Conservation (phyloP, 2,329 filamentous ascomycete species). For the Phaeomoniella chlamydospora region DNA sequence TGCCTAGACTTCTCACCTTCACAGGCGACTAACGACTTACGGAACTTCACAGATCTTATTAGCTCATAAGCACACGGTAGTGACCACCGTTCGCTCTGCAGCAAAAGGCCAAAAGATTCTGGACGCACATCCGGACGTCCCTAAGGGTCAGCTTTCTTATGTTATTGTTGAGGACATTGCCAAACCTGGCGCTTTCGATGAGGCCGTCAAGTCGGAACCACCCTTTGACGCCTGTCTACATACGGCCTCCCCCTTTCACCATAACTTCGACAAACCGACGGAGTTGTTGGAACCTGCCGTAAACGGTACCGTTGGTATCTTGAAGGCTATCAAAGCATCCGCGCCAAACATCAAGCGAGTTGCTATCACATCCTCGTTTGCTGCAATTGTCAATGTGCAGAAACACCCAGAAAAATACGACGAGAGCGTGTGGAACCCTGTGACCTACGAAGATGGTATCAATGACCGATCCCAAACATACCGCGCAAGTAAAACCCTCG, state of each 20-base stretch:
- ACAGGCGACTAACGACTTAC: neutral
- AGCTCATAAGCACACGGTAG: slow-evolving; percentile 38
- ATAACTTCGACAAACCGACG: slow-evolving; percentile 55
- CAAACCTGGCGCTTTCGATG: slow-evolving; percentile 52
- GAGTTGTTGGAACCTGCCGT: slow-evolving; percentile 44
- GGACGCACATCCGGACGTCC: slow-evolving; percentile 32
- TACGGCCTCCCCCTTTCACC: slow-evolving; percentile 61
- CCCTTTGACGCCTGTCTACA: slow-evolving; percentile 62
- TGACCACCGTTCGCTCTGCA: slow-evolving; percentile 47
- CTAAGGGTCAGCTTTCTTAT: slow-evolving; percentile 46
- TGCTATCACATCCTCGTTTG: slow-evolving; percentile 55
- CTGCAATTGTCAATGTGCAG: slow-evolving; percentile 42
- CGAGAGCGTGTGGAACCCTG: slow-evolving; percentile 27
- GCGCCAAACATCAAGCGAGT: slow-evolving; percentile 58
- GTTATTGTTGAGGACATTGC: slow-evolving; percentile 61
- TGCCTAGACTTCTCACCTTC: slow-evolving; percentile 29
- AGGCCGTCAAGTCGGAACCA: slow-evolving; percentile 44
- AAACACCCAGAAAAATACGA: slow-evolving; percentile 19
- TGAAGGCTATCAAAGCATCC: slow-evolving; percentile 45
- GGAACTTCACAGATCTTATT: neutral
- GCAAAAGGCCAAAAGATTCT: slow-evolving; percentile 48
- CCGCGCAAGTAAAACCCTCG: slow-evolving; percentile 45
- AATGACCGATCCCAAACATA: slow-evolving; percentile 21
- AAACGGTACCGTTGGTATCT: slow-evolving; percentile 48
- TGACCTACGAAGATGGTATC: slow-evolving; percentile 24